phyloP scores from a whole-genome alignment of 768 basidiomycete species.

The Serendipita sp. region DNA sequence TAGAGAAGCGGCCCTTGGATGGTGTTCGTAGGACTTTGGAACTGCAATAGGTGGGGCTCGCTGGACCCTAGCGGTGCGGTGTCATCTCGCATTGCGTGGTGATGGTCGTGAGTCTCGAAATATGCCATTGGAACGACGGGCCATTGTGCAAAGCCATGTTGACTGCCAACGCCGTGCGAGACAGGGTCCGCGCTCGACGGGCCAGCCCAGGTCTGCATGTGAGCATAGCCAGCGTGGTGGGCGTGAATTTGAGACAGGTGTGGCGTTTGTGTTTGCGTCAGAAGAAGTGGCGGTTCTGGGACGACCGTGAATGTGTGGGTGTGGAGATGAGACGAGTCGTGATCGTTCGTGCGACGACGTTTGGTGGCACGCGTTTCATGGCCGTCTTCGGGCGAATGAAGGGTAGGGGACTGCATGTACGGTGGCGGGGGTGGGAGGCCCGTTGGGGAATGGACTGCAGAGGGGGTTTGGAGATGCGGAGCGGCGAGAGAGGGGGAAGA shows the following conservation, averaged over 20 bases:
- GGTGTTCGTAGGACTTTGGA: neutral
- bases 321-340: neutral
- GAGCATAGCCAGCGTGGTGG: neutral
- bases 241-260: neutral
- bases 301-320: neutral
- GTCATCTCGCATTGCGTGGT: neutral
- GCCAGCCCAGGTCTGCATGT: constrained; percentile 1
- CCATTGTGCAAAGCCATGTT: neutral
- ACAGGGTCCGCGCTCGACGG: neutral
- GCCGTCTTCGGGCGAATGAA: neutral
- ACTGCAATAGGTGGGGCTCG: neutral
- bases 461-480: neutral
- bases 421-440: neutral
- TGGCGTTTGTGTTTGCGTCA: constrained; percentile 1
- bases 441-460: neutral
- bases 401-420: neutral
- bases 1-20: neutral
- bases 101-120: neutral
- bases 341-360: constrained; percentile 1
- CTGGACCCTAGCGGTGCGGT: neutral
- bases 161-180: neutral
- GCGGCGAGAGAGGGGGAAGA: neutral
- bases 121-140: neutral
- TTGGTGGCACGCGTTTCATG: constrained; percentile 6
- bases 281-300: constrained; percentile 1